Base-by-base conservation (phyloP, 805 yeast species). In the Candida xiaguanensis region DNA sequence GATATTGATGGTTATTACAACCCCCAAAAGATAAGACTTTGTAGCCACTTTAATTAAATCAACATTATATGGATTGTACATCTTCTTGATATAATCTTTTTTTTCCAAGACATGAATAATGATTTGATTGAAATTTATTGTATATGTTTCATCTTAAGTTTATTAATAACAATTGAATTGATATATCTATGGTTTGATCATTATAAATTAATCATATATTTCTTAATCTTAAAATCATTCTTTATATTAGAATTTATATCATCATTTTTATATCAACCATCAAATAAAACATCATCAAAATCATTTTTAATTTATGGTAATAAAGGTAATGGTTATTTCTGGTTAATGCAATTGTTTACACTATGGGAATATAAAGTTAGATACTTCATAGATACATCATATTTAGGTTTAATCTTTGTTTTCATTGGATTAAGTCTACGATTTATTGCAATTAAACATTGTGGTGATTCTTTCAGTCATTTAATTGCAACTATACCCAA, bases 391-490 rank as follows among this genome's bases (percentile, higher is more conserved):
- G 11, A 23, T 25, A 2, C n/a, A 5, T 8, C 26, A 14, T 37
- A 8, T 15, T 2, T 45, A 9, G 65, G 63, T 1, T 8, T 45
- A 7, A 12, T 34, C 3, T 9, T 58, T 34, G 47, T 53, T 3
- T 34, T 44, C 1, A 13, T 34, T 1, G 72, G 72, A 2, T 46
- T 65, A 9, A 18, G 19, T 8, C 27, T 65, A 5, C 42, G 72
- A 19, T 50, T 45, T 13, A 16, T 44, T 22, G 62, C 70, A 8
- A 65, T 66, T 52, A 47, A 38, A 23, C 55, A 58, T 4, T 61
- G 70, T 39, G 69, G 70, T 4, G 46, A 48, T 22, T 57, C 65
- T 19, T 67, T 67, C 39, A 52, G 61, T 28, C 72, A 67, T 45
- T 50, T 55, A 36, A 56, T 66, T 11, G 49, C 46, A 11, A 50